Evolutionary conservation across 192 early-diverging fungal species (phyloP), one percentile per base, ranked within the genome.

Genomic region (Diversispora eburnea): DNA sequence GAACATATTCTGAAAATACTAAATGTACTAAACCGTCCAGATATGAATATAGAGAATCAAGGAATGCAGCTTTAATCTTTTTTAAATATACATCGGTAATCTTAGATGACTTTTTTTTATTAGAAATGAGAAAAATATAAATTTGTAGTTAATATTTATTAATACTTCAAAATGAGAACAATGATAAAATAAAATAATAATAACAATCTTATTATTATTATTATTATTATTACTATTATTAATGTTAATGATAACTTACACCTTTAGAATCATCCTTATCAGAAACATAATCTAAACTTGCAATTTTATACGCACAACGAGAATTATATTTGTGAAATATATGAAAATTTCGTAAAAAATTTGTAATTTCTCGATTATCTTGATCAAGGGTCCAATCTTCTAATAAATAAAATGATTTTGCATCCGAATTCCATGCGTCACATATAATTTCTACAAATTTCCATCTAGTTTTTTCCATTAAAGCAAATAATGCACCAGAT

Each of bases 21-120:
- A 91, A 76, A 69, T 88, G 84, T 12, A 91, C 87, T n/a, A 95
- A 84, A 20, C 92, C 90, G 74, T 97, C 95, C 55, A 95, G 78
- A 75, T 94, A 89, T 13, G 87, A 84, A 66, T 88, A 92, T 56
- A 92, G 65, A 3, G 89, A 87, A 20, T 89, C 89, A 77, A 91
- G 81, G 76, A 95, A 92, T 0, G 89, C 85, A 8, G 70, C 49
- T 22, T 85, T 77, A 49, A 88, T 85, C 67, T 86, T 86, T 68
- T 86, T 83, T n/a, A 86, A 81, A 73, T 80, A 86, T 71, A 70
- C 83, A 65, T 75, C 76, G 19, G 78, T 79, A 69, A 86, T 86
- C 71, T 67, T 76, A 66, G 42, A 76, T 74, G 80, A 83, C 73
- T 60, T 75, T 79, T 69, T 82, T 79, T 69, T 82, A 75, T 69